Evolutionary conservation across 2,329 filamentous ascomycete genomes (phyloP), one percentile per base, ranked within the genome.

Genomic region (Cercospora canescens): DNA sequence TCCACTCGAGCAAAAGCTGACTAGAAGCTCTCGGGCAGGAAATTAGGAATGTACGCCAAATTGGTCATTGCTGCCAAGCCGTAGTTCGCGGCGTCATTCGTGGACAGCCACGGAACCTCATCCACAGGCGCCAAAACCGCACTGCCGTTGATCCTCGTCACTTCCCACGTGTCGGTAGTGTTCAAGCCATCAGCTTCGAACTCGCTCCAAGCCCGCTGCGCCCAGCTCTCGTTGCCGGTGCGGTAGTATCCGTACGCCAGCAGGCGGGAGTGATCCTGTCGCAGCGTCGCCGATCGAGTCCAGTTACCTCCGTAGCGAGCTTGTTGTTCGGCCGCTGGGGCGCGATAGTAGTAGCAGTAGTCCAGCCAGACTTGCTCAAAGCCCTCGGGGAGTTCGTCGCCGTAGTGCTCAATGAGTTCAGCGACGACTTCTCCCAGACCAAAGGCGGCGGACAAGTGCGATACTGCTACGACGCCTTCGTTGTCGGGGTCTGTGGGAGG

Each of bases 341-440:
- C 86, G 8, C 80, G 79, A 70, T 86, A 89, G 75, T 86, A 87
- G 72, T 83, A 84, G 71, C 85, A 86, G 75, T 89, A 89, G 58
- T 88, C 86, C 1, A 88, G 76, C 82, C 86, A 89, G 0, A 82
- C 85, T 6, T 83, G 74, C 57, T 84, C 79, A 72, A 89, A 88
- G 0, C 81, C 81, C 8, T 78, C 70, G 0, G 86, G 84, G 0
- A 82, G 67, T 2, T 83, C 80, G 1, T 79, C 77, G 2, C 79
- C 81, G 14, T 80, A 81, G 71, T 85, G 82, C 54, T 86, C 81
- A 2, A 85, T 77, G 1, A 87, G 70, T 67, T 89, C 86, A 0
- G 86, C 83, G 8, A 87, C 78, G 1, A 88, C 84, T 73, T 89
- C 87, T 0, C 84, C 79, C 0, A 88, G 77, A 2, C 87, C 87